These are phyloP conservation scores for Tuber melanosporum DNA, from an alignment of 495 filamentous ascomycete species.

Conservation along the genomic window DNA sequence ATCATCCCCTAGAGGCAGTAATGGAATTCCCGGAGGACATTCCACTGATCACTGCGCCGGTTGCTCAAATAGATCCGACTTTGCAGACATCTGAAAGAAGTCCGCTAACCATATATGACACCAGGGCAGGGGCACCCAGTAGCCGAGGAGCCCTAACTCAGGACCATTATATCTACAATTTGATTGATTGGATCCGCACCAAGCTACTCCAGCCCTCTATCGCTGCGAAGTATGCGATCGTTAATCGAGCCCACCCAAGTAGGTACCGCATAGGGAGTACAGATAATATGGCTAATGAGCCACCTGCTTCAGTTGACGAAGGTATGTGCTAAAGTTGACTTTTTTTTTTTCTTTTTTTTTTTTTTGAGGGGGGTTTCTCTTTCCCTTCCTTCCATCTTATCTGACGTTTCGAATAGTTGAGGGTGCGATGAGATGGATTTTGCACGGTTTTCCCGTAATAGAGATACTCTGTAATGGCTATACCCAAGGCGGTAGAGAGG, in stretches of 20 bases:
- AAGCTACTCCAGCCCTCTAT: slow-evolving; percentile 15
- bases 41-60: slow-evolving; percentile 13
- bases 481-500: neutral
- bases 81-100: slow-evolving; percentile 7
- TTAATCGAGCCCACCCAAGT: slow-evolving; percentile 23
- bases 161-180: slow-evolving; percentile 15
- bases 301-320: slow-evolving; percentile 16
- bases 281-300: slow-evolving; percentile 19
- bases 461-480: slow-evolving; percentile 7
- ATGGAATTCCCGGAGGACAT: slow-evolving; percentile 16
- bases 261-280: slow-evolving; percentile 12
- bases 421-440: slow-evolving; percentile 21
- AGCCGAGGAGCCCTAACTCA: neutral
- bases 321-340: slow-evolving; percentile 6
- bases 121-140: slow-evolving; percentile 5
- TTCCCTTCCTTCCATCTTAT: neutral
- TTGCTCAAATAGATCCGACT: neutral
- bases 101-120: slow-evolving; percentile 20
- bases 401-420: slow-evolving; percentile 9
- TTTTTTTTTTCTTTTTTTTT: neutral
- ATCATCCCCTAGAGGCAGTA: slow-evolving; percentile 17
- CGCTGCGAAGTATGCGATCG: slow-evolving; percentile 19
- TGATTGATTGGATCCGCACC: slow-evolving; percentile 8
- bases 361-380: neutral
- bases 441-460: slow-evolving; percentile 23